phyloP scores from a whole-genome alignment of 2,329 filamentous ascomycete genomes.

The Catunica adiposa region DNA sequence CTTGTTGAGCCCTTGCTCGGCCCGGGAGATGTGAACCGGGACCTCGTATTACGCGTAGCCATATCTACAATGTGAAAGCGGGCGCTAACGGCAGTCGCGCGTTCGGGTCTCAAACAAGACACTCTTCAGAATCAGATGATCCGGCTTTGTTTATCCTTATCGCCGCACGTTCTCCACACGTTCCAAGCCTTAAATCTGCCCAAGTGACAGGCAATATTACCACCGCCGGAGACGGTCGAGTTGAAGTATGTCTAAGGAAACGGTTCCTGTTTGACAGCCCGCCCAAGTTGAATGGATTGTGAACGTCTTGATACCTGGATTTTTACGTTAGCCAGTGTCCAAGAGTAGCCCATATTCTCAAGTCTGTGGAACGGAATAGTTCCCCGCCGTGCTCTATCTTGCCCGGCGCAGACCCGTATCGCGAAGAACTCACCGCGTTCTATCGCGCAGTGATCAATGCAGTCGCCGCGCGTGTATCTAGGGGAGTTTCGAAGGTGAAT shows the following conservation, averaged over 20 bases:
- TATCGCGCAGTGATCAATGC: neutral
- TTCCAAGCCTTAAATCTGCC: too few species aligned
- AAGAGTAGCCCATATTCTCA: neutral
- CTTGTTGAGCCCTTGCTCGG: neutral
- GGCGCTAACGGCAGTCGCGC: neutral
- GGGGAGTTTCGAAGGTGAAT: neutral
- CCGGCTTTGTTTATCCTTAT: neutral
- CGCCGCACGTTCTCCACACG: neutral
- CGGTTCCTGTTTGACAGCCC: neutral
- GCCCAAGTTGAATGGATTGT: neutral
- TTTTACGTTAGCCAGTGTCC: neutral
- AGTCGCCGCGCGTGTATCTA: neutral
- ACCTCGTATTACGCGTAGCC: conserved; percentile 12
- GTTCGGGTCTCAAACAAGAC: neutral
- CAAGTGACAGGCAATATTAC: too few species aligned
- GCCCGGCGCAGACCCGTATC: neutral
- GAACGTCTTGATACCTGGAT: neutral
- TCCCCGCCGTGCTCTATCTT: neutral
- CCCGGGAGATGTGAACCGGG: conserved; percentile 9
- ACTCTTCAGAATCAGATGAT: neutral
- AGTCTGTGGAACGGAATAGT: neutral
- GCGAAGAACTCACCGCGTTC: conserved; percentile 1
- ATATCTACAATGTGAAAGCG: conserved; percentile 17
- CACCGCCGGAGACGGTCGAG: too few species aligned
- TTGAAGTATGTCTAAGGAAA: neutral